phyloP scores from a whole-genome alignment of 2,329 filamentous ascomycete species.

The Botrytis deweyae region DNA sequence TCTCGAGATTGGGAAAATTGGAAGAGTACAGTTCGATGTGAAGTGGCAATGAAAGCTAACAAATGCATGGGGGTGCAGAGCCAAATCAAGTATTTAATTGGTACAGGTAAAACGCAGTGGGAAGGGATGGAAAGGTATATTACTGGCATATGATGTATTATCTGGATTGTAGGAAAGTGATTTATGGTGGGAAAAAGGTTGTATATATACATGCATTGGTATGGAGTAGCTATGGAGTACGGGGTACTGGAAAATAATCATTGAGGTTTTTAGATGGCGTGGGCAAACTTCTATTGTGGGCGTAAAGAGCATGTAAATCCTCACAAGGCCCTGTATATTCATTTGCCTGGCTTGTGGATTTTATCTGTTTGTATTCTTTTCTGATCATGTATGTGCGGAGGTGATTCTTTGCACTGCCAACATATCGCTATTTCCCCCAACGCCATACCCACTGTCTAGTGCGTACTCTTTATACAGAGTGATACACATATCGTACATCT shows the following conservation, averaged over 20 bases:
- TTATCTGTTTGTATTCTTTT: slow-evolving; percentile 1
- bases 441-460: slow-evolving; percentile 6
- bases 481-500: slow-evolving; percentile 6
- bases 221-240: slow-evolving; percentile 5
- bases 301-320: not conserved
- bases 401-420: not conserved
- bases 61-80: slow-evolving; percentile 42
- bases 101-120: slow-evolving; percentile 65
- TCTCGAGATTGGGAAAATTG: not conserved
- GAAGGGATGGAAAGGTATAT: slow-evolving; percentile 61
- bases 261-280: not conserved
- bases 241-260: not conserved
- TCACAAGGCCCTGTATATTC: not conserved
- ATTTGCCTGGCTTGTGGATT: not conserved
- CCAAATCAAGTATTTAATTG: slow-evolving; percentile 63
- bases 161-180: not conserved
- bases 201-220: slow-evolving; percentile 6
- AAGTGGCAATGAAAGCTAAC: not conserved
- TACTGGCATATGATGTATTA: slow-evolving; percentile 44
- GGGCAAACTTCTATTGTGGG: not conserved
- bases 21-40: not conserved
- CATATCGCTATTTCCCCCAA: slow-evolving; percentile 1
- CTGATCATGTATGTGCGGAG: not conserved
- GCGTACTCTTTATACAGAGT: not conserved
- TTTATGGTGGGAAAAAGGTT: not conserved